Percentiles rank a stretch among this genome's conserved stretches.
phyloP scores from a whole-genome alignment of 1,139 yeast species.

The Saccharomyces hybrid region DNA sequence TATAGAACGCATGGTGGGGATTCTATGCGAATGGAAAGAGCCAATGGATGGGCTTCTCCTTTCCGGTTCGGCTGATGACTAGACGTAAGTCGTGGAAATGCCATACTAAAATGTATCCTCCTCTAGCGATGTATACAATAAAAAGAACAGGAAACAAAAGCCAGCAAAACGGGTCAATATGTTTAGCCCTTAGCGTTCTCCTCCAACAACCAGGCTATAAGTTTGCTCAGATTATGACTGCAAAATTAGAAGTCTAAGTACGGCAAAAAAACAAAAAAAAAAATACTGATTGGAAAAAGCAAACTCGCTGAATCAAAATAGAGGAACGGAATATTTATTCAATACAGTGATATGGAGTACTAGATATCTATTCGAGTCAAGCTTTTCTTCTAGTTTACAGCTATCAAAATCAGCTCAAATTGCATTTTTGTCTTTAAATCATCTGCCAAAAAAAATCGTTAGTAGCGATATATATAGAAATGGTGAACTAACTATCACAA shows the following conservation, averaged over 20 bases:
- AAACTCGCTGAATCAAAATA: not conserved
- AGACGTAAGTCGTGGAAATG: not conserved
- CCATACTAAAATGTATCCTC: not conserved
- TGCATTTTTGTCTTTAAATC: not conserved
- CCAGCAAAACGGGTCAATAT: not conserved
- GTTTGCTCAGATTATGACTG: not conserved
- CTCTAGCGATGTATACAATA: not conserved
- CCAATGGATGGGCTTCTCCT: constrained; percentile 32
- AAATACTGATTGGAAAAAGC: not conserved
- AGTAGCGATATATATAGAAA: not conserved
- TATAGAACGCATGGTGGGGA: constrained; percentile 85
- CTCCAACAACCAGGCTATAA: not conserved
- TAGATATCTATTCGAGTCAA: not conserved
- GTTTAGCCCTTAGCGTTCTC: not conserved
- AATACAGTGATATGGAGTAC: not conserved
- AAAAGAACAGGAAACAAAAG: not conserved
- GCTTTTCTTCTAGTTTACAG: not conserved
- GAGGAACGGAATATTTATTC: not conserved
- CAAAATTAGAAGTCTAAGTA: not conserved
- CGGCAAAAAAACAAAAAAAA: not conserved
- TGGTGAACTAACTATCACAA: not conserved
- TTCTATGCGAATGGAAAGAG: constrained; percentile 60
- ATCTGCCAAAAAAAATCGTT: not conserved
- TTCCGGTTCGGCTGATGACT: not conserved
- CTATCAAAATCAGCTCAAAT: not conserved